These are phyloP conservation scores for Leccinellum albellum DNA, from an alignment of 768 basidiomycete genomes.

Conservation along the genomic window DNA sequence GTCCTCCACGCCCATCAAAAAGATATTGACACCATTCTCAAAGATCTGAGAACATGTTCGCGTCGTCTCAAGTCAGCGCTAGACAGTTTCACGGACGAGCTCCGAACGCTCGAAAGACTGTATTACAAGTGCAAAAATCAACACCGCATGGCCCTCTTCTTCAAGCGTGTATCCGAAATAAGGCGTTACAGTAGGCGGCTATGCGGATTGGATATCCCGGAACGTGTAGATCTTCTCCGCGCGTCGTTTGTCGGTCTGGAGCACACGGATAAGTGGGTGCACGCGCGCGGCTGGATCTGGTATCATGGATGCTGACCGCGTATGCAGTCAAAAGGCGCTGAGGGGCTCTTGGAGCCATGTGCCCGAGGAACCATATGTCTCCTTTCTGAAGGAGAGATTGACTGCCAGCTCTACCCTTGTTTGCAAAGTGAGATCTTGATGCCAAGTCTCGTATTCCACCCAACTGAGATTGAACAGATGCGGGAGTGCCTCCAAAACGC, in stretches of 20 bases:
- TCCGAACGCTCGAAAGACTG: slow-evolving; percentile 58
- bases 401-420: slow-evolving; percentile 37
- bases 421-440: slow-evolving; percentile 40
- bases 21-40: slow-evolving; percentile 53
- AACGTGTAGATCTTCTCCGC: slow-evolving; percentile 23
- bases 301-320: neutral
- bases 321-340: slow-evolving; percentile 43
- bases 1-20: slow-evolving; percentile 29
- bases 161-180: slow-evolving; percentile 58
- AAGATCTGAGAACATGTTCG: slow-evolving; percentile 53
- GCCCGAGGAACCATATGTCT: slow-evolving; percentile 41
- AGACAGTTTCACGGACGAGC: slow-evolving; percentile 22
- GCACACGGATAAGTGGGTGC: slow-evolving; percentile 23
- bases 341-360: slow-evolving; percentile 64
- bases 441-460: neutral
- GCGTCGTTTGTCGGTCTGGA: slow-evolving; percentile 29
- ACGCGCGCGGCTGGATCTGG: neutral
- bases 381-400: slow-evolving; percentile 35
- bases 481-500: slow-evolving; percentile 43
- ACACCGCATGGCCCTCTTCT: slow-evolving; percentile 49
- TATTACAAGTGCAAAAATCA: slow-evolving; percentile 83
- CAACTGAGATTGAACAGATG: slow-evolving; percentile 35
- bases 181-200: slow-evolving; percentile 39
- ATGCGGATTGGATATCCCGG: slow-evolving; percentile 13
- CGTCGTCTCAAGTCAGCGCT: slow-evolving; percentile 49